These are phyloP conservation scores for Exserohilum rostratum DNA, from an alignment of 2,329 filamentous ascomycete genomes.

Conservation along the genomic window DNA sequence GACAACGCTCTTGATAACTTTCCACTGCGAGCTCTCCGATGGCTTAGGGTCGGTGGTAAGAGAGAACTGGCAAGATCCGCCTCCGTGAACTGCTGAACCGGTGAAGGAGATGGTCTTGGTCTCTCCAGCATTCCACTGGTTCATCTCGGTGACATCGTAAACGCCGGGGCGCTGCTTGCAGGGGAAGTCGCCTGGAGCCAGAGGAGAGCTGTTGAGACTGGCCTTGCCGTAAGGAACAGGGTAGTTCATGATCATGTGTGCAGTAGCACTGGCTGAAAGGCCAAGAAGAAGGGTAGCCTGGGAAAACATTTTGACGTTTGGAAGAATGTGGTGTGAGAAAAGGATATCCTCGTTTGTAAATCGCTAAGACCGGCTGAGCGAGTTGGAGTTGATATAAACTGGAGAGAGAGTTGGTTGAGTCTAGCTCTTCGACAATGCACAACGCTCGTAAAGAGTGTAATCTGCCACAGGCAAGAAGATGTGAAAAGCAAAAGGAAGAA, in stretches of 20 bases:
- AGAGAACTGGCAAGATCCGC: constrained; percentile 89
- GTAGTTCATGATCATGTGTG: constrained; percentile 76
- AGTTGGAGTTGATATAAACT: constrained; percentile 20
- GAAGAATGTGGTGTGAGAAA: constrained; percentile 26
- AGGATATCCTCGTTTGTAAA: constrained; percentile 25
- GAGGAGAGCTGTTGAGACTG: constrained; percentile 67
- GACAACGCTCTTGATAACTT: constrained; percentile 86
- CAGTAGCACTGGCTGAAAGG: constrained; percentile 65
- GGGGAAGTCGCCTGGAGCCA: constrained; percentile 72
- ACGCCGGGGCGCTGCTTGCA: constrained; percentile 71
- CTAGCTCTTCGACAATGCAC: constrained; percentile 32
- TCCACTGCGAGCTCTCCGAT: constrained; percentile 67
- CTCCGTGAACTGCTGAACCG: constrained; percentile 75
- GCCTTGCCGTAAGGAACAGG: constrained; percentile 67
- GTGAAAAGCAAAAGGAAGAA: constrained; percentile 24
- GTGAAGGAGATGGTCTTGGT: constrained; percentile 42
- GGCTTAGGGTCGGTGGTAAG: constrained; percentile 80
- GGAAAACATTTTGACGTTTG: constrained; percentile 56
- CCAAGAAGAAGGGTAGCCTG: constrained; percentile 58
- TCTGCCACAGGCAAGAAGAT: constrained; percentile 47
- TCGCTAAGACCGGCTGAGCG: constrained; percentile 51
- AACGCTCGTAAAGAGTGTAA: constrained; percentile 38
- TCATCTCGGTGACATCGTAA: constrained; percentile 63
- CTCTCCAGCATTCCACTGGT: constrained; percentile 62
- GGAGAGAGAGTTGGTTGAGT: constrained; percentile 18